Conservation (phyloP, 139 green algal species). For the Tetradesmus obliquus region DNA sequence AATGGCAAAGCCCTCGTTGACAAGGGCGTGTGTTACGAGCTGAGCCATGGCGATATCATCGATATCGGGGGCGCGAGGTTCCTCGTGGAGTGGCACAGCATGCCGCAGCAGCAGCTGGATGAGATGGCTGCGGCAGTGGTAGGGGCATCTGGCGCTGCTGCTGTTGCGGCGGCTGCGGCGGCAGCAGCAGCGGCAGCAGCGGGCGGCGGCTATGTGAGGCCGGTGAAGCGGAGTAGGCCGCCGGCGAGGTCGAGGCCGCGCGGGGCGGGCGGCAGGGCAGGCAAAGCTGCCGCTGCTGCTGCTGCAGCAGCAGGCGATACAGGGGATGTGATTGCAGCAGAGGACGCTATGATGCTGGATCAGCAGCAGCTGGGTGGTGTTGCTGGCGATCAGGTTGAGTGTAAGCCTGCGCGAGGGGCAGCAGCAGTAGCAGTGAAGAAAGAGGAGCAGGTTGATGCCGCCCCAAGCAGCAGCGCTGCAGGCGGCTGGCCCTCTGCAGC, state of each 20-base stretch:
- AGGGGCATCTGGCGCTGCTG: constrained; percentile 1
- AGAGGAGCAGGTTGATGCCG: background rate
- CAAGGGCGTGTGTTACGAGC: constrained; percentile 4
- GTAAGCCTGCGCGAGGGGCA: background rate
- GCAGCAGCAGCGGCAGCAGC: background rate
- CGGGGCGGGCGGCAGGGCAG: background rate
- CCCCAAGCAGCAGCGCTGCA: background rate
- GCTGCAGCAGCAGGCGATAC: background rate
- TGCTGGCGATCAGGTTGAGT: background rate
- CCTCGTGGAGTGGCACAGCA: constrained; percentile 27
- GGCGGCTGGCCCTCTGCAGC: background rate
- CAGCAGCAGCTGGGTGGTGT: background rate
- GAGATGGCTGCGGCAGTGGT: background rate
- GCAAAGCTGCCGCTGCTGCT: background rate
- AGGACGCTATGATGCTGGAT: background rate
- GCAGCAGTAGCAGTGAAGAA: background rate
- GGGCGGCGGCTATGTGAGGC: background rate
- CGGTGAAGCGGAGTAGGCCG: background rate
- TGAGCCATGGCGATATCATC: constrained; percentile 25
- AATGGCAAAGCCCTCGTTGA: constrained; percentile 3
- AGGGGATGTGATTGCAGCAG: background rate
- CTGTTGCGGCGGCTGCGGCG: background rate
- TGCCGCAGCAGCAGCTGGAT: constrained; percentile 20
- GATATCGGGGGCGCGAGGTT: constrained; percentile 28
- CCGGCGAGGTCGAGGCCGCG: background rate